These are phyloP conservation scores for Mortierella alpina DNA, from an alignment of 192 early-diverging fungal genomes.

Conservation along the genomic window DNA sequence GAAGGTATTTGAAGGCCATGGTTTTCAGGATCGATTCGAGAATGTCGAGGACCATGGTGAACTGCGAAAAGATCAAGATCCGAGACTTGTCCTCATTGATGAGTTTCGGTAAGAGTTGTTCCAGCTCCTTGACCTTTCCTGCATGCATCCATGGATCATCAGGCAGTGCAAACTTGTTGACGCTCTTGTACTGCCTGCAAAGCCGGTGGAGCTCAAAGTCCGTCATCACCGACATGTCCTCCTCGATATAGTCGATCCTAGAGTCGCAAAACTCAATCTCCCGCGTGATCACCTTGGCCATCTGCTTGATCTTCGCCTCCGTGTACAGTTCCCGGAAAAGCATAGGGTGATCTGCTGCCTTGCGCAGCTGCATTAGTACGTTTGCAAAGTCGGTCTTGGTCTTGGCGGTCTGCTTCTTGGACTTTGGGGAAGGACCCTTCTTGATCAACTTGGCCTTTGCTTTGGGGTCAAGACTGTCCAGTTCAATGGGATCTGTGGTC, in stretches of 20 bases:
- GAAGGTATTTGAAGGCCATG: slow-evolving; percentile 57
- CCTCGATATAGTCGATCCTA: slow-evolving; percentile 76
- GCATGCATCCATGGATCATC: slow-evolving; percentile 75
- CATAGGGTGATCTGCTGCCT: slow-evolving; percentile 87
- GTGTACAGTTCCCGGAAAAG: slow-evolving; percentile 76
- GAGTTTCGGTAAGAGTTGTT: slow-evolving; percentile 63
- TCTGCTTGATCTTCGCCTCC: slow-evolving; percentile 63
- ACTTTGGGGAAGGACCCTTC: neutral
- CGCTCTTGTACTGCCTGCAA: slow-evolving; percentile 65
- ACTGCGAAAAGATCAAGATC: slow-evolving; percentile 87
- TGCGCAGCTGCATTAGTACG: slow-evolving; percentile 85
- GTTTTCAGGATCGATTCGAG: slow-evolving; percentile 74
- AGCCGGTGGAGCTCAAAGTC: slow-evolving; percentile 88
- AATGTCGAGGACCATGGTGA: slow-evolving; percentile 84
- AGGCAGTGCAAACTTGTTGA: slow-evolving; percentile 57
- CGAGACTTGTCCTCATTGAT: slow-evolving; percentile 58
- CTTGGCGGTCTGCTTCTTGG: slow-evolving; percentile 24
- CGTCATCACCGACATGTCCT: slow-evolving; percentile 89
- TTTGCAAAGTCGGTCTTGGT: slow-evolving; percentile 57
- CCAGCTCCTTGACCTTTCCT: slow-evolving; percentile 77
- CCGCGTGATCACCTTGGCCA: slow-evolving; percentile 75
- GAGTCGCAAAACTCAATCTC: slow-evolving; percentile 84
- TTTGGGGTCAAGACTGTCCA: slow-evolving; percentile 31
- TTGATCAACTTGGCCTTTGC: slow-evolving; percentile 16
- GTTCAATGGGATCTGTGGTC: slow-evolving; percentile 10